These are phyloP conservation scores for Aureobasidium sp. DNA, from an alignment of 2,329 filamentous ascomycete species.

Conservation along the genomic window DNA sequence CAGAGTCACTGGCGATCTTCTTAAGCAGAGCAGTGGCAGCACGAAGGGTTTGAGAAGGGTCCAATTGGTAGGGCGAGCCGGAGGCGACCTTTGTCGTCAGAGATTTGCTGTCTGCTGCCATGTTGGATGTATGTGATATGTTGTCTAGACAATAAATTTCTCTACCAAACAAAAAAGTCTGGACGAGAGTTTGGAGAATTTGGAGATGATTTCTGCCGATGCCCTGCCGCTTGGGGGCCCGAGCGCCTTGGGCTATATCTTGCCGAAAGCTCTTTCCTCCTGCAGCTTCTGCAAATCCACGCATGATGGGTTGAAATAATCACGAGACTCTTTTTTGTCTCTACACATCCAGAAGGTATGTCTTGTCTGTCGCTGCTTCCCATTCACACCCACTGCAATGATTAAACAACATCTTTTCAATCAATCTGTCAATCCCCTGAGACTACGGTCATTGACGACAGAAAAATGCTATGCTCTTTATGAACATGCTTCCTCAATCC, in stretches of 20 bases:
- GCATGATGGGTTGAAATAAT: slow-evolving; percentile 1
- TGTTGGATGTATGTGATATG: slow-evolving; percentile 13
- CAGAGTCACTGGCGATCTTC: slow-evolving; percentile 34
- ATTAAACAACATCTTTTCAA: slow-evolving; percentile 52
- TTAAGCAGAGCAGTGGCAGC: slow-evolving; percentile 52
- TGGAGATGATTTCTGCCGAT: slow-evolving; percentile 6
- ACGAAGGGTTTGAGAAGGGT: slow-evolving; percentile 44
- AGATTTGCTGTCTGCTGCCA: slow-evolving; percentile 25
- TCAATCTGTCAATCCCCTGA: slow-evolving; percentile 83
- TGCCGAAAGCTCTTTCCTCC: slow-evolving; percentile 1
- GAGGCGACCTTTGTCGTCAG: slow-evolving; percentile 28
- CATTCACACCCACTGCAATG: slow-evolving; percentile 13
- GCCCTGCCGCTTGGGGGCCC: neutral
- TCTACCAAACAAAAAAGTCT: slow-evolving; percentile 1
- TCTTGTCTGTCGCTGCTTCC: neutral
- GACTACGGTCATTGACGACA: slow-evolving; percentile 45
- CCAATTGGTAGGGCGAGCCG: slow-evolving; percentile 32
- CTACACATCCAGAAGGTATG: neutral
- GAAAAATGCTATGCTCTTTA: slow-evolving; percentile 41
- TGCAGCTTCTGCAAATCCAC: slow-evolving; percentile 7
- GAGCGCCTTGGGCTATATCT: neutral
- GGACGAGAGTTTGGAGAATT: neutral
- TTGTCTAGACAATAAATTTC: neutral
- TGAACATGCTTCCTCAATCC: slow-evolving; percentile 14
- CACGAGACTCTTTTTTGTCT: neutral